These are phyloP conservation scores for Lachnellula cervina DNA, from an alignment of 2,329 filamentous ascomycete genomes.

Conservation along the genomic window DNA sequence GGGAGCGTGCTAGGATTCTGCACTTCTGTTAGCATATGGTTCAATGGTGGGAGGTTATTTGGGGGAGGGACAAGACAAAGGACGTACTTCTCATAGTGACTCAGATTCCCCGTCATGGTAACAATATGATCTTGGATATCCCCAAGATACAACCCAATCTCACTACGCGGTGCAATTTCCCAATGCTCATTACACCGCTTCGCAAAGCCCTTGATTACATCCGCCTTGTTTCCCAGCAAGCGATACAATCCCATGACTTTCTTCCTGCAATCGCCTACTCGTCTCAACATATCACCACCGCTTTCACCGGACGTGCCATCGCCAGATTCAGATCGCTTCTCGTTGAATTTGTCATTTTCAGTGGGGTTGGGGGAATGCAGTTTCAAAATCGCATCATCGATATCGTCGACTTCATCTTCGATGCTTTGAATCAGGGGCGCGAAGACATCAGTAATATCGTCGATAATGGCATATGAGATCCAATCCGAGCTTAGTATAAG, in stretches of 20 bases:
- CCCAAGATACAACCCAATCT: constrained; percentile 95
- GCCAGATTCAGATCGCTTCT: constrained; percentile 43
- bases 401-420: constrained; percentile 94
- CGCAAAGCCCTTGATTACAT: constrained; percentile 98
- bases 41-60: no score
- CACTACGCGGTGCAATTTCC: constrained; percentile 89
- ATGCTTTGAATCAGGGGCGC: constrained; percentile 87
- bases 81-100: constrained; percentile 89
- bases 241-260: constrained; percentile 96
- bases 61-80: no score
- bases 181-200: constrained; percentile 98
- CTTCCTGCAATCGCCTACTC: constrained; percentile 91
- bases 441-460: constrained; percentile 97
- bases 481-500: constrained; percentile 90
- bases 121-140: constrained; percentile 99
- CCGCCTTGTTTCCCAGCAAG: constrained; percentile 91
- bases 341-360: constrained; percentile 38
- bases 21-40: no score
- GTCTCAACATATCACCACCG: constrained; percentile 78
- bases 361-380: constrained; percentile 60
- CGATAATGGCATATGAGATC: constrained; percentile 97
- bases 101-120: constrained; percentile 95
- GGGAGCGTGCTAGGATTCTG: constrained; percentile 83
- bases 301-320: constrained; percentile 37
- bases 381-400: constrained; percentile 84